Evolutionary conservation across 306 rosid genomes (phyloP), one percentile per base, ranked within the genome.

Genomic region (Luffa acutangula): DNA sequence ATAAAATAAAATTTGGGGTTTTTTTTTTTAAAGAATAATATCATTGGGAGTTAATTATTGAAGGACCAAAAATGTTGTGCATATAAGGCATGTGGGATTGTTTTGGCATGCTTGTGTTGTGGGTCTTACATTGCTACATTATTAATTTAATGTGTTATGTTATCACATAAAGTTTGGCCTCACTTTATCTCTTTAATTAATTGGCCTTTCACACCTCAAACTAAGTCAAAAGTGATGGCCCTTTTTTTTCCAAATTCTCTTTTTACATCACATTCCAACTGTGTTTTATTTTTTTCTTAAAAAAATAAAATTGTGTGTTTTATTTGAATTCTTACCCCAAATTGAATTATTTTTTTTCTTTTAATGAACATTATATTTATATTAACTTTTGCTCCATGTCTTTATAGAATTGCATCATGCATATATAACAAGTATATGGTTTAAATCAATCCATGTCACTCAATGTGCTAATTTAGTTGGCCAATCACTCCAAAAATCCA

Each of bases 81-180:
- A 70, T 45, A 31, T 2, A 31, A 69, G 52, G 54, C 54, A 70
- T 54, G 53, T 69, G 75, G 54, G 75, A 18, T 43, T 43, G 56
- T 70, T 33, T 64, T 20, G 76, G 76, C 76, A 70, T 70, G n/a
- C n/a, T 70, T 70, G 54, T 45, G 54, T 70, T 70, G 54, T 45
- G 54, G 54, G 76, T 12, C 76, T 10, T 10, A 18, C 5, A 9
- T 45, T 70, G 18, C 31, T 12, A 21, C 21, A 71, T 71, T 43
- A 71, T 71, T 43, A n/a, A 66, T 67, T 67, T 39, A 66, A 66
- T 18, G 74, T 17, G 2, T 65, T 65, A 67, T 17, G 2, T 70
- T 42, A 18, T 70, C 76, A 21, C 76, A 71, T 71, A 71, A 46
- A 71, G 51, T 67, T 39, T 20, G n/a, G 54, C n/a, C 9, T 21